phyloP scores from a whole-genome alignment of 179 eudicot species.

The Monotropa hypopitys region DNA sequence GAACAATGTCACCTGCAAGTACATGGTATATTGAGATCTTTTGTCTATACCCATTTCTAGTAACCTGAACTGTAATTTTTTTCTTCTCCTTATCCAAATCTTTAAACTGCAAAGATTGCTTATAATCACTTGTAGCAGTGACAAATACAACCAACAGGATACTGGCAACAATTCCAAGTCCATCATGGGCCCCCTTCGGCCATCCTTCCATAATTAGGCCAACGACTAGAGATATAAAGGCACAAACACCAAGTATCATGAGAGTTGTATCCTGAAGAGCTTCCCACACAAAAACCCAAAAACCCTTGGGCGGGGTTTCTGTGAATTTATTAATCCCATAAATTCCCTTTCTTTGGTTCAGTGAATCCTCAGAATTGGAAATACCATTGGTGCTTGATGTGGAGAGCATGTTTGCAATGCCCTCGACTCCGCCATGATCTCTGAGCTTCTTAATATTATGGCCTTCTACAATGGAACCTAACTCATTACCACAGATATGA shows the following conservation, averaged over 20 bases:
- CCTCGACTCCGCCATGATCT: conserved; percentile 49
- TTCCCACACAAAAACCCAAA: conserved; percentile 67
- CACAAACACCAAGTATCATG: conserved; percentile 63
- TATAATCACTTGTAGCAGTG: conserved; percentile 73
- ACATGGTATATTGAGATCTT: conserved; percentile 56
- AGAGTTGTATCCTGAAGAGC: conserved; percentile 70
- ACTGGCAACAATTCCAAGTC: conserved; percentile 56
- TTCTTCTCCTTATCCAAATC: conserved; percentile 72
- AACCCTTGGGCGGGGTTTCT: conserved; percentile 50
- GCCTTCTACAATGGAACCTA: conserved; percentile 66
- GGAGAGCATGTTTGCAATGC: conserved; percentile 50
- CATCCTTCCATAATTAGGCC: conserved; percentile 78
- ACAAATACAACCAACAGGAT: conserved; percentile 62
- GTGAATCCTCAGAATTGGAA: conserved; percentile 4
- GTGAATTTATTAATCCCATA: conserved; percentile 43
- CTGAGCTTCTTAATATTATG: conserved; percentile 53
- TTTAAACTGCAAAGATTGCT: conserved; percentile 66
- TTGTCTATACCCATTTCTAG: conserved; percentile 45
- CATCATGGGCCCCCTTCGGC: conserved; percentile 79
- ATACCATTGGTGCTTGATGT: conserved; percentile 48
- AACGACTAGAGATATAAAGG: conserved; percentile 49
- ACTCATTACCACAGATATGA: conserved; percentile 61
- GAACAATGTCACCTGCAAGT: conserved; percentile 71
- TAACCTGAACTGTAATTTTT: conserved; percentile 43
- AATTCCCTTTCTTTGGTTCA: conserved; percentile 24